Conservation (phyloP, 352 stramenopile genomes). For the Pythium dissimile region DNA sequence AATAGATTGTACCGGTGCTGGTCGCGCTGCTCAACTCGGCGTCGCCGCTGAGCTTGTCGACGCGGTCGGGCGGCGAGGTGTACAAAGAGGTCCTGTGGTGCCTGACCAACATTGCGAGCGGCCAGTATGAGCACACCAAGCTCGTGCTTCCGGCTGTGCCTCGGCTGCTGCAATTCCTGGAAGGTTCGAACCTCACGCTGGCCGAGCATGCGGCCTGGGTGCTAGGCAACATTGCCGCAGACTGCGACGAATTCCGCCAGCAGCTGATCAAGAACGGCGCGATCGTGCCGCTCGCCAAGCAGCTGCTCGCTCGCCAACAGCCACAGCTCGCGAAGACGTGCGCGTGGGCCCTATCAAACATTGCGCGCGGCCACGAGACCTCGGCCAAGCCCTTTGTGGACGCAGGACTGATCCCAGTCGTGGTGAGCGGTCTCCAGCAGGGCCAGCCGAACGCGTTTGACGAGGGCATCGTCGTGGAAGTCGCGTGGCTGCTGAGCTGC, state of each 20-base stretch:
- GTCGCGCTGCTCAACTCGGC: slow-evolving; percentile 63
- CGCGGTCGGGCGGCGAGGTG: slow-evolving; percentile 60
- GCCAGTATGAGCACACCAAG: slow-evolving; percentile 83
- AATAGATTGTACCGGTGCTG: slow-evolving; percentile 68
- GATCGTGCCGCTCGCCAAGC: slow-evolving; percentile 45
- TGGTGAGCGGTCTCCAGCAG: slow-evolving; percentile 37
- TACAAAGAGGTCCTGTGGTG: slow-evolving; percentile 82
- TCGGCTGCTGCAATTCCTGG: slow-evolving; percentile 68
- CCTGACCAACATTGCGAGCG: slow-evolving; percentile 79
- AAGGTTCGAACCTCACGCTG: slow-evolving; percentile 49
- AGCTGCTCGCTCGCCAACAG: slow-evolving; percentile 26
- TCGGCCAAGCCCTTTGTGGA: slow-evolving; percentile 76
- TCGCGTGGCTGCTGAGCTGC: slow-evolving; percentile 85
- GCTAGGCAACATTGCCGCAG: slow-evolving; percentile 81
- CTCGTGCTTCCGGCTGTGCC: slow-evolving; percentile 71
- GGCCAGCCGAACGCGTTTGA: slow-evolving; percentile 28
- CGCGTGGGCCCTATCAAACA: slow-evolving; percentile 80
- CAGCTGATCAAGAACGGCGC: slow-evolving; percentile 64
- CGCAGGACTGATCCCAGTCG: slow-evolving; percentile 50
- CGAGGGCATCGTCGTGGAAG: slow-evolving; percentile 64
- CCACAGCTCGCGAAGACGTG: slow-evolving; percentile 45
- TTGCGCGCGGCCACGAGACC: slow-evolving; percentile 74
- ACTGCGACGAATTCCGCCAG: slow-evolving; percentile 84
- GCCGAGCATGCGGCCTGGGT: slow-evolving; percentile 79
- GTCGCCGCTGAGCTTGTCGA: slow-evolving; percentile 59